Percentiles rank a stretch among this genome's conserved stretches.
These are phyloP conservation scores for Saccharomycopsis sp. DNA, from an alignment of 805 yeast species.

Conservation along the genomic window DNA sequence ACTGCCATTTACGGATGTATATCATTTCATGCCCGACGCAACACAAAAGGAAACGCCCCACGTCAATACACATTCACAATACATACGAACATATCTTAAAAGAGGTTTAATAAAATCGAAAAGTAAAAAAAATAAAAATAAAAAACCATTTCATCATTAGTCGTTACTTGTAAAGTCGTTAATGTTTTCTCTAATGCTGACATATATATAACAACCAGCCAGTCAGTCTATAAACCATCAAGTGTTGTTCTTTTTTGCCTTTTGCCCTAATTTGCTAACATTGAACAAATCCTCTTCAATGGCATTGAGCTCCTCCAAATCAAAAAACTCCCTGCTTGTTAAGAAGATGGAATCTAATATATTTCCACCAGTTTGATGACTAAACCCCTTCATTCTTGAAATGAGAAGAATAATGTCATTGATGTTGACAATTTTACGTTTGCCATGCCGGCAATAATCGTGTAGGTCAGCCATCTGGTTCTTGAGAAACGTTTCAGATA, in stretches of 20 bases:
- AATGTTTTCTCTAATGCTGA: too few relatives aligned
- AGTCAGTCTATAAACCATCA: too few relatives aligned
- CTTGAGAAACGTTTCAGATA: conserved; percentile 11
- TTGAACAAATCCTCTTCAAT: conserved; percentile 12
- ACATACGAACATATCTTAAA: too few relatives aligned
- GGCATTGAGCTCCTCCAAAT: conserved; percentile 8
- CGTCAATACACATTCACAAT: too few relatives aligned
- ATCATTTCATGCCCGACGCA: too few relatives aligned
- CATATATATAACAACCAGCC: too few relatives aligned
- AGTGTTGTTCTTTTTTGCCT: background rate
- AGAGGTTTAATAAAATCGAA: too few relatives aligned
- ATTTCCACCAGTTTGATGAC: background rate
- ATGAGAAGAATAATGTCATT: conserved; percentile 12
- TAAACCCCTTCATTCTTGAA: conserved; percentile 5
- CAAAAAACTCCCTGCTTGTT: conserved; percentile 5
- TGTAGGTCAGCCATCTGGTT: conserved; percentile 14
- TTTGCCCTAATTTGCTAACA: background rate
- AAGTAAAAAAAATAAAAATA: too few relatives aligned
- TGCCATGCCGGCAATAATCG: conserved; percentile 10
- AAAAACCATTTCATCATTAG: too few relatives aligned
- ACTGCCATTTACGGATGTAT: background rate
- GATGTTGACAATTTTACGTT: conserved; percentile 11
- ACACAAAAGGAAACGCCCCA: too few relatives aligned
- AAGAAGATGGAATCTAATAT: conserved; percentile 8
- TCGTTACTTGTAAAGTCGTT: too few relatives aligned